Conservation (phyloP, 495 filamentous ascomycete species). For the Talaromyces liani region DNA sequence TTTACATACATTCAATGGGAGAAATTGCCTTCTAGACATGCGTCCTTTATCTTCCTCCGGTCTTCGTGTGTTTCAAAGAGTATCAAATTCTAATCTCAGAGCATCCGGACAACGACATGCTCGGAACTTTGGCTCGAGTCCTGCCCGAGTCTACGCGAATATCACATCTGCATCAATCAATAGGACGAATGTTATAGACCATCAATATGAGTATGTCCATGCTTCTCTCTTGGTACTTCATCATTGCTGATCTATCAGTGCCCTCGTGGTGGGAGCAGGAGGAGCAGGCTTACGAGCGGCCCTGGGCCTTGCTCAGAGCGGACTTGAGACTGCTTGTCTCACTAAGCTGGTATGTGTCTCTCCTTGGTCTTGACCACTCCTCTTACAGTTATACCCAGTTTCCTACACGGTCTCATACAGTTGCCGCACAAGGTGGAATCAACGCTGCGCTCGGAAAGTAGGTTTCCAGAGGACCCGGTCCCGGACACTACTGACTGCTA, state of each 20-base stretch:
- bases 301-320: slow-evolving; percentile 93
- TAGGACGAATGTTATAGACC: slow-evolving; percentile 50
- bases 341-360: slow-evolving; percentile 57
- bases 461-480: too few relatives aligned
- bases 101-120: slow-evolving; percentile 37
- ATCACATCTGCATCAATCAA: not conserved
- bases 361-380: too few relatives aligned
- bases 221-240: not conserved
- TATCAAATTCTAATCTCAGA: not conserved
- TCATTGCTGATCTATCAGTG: slow-evolving; percentile 42
- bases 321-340: slow-evolving; percentile 97
- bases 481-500: too few relatives aligned
- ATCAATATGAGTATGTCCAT: slow-evolving; percentile 3
- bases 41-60: not conserved
- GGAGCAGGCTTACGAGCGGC: slow-evolving; percentile 91
- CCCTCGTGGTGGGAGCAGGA: slow-evolving; percentile 89
- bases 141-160: slow-evolving; percentile 77
- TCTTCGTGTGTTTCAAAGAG: not conserved
- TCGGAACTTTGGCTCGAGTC: slow-evolving; percentile 73
- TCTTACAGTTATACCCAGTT: slow-evolving; percentile 32
- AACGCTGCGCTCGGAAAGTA: slow-evolving; percentile 92
- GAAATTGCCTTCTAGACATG: not conserved
- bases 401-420: slow-evolving; percentile 90
- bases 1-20: slow-evolving; percentile 47
- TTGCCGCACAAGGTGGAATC: slow-evolving; percentile 76